Percentiles rank a stretch among this genome's conserved stretches.
phyloP scores from a whole-genome alignment of 2,329 filamentous ascomycete genomes.

The Leptographium wingfieldii region DNA sequence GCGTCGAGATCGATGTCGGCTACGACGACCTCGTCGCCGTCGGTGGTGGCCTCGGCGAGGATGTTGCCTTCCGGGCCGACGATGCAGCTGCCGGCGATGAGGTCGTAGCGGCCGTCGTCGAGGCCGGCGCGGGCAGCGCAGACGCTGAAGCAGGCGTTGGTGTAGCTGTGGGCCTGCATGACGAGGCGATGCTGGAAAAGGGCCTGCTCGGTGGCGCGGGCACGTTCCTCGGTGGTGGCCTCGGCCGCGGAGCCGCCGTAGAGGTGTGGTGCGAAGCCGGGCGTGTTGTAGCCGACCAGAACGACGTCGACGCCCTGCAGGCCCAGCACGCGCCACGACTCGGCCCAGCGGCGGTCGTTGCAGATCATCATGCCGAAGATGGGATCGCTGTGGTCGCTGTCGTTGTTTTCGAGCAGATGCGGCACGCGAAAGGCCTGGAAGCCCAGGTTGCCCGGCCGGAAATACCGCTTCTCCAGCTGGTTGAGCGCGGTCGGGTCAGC shows the following conservation, averaged over 20 bases:
- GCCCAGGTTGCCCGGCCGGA: constrained; percentile 37
- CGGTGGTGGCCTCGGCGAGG: constrained; percentile 33
- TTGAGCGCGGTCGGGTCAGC: constrained; percentile 31
- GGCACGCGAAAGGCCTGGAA: constrained; percentile 41
- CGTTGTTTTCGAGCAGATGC: constrained; percentile 27
- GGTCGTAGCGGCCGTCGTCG: constrained; percentile 30
- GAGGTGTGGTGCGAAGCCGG: constrained; percentile 31
- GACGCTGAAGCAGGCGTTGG: constrained; percentile 37
- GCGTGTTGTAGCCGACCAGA: constrained; percentile 33
- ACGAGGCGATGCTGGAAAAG: constrained; percentile 37
- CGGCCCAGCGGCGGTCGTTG: constrained; percentile 40
- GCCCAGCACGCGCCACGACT: constrained; percentile 36
- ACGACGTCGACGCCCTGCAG: constrained; percentile 37
- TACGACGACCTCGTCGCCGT: constrained; percentile 28
- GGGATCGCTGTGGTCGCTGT: constrained; percentile 29
- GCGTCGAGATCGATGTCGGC: constrained; percentile 11
- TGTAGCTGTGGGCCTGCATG: constrained; percentile 37
- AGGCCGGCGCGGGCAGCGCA: constrained; percentile 32
- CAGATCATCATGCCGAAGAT: constrained; percentile 43
- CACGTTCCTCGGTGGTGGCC: constrained; percentile 23
- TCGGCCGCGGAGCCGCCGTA: constrained; percentile 28
- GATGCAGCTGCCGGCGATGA: constrained; percentile 36
- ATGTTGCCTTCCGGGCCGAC: constrained; percentile 29
- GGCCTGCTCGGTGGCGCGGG: constrained; percentile 27
- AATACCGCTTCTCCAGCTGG: constrained; percentile 44